These are phyloP conservation scores for Aethionema arabicum DNA, from an alignment of 345 rosid species.

Conservation along the genomic window DNA sequence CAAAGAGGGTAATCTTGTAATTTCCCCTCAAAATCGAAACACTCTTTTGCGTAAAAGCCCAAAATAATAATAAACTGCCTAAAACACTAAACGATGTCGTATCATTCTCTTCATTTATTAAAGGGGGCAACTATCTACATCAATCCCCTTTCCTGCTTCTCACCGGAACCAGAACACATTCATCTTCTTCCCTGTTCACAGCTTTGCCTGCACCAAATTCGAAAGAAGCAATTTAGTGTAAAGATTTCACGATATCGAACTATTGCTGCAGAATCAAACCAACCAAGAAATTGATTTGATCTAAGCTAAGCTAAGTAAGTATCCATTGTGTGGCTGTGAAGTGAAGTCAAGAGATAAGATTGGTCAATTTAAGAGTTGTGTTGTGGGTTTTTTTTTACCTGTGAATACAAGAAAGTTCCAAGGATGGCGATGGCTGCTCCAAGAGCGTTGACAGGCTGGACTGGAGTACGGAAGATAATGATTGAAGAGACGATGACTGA, in stretches of 20 bases:
- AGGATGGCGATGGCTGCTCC: slow-evolving; percentile 96
- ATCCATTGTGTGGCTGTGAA: slow-evolving; percentile 11
- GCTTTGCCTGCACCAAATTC: slow-evolving; percentile 31
- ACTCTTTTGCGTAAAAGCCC: slow-evolving; percentile 13
- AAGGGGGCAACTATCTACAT: slow-evolving; percentile 40
- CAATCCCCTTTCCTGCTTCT: slow-evolving; percentile 26
- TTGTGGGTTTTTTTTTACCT: slow-evolving; percentile 58
- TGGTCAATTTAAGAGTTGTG: slow-evolving; percentile 14
- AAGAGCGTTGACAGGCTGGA: slow-evolving; percentile 86
- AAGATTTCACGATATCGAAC: background rate
- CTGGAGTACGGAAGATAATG: slow-evolving; percentile 95
- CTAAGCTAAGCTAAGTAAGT: no score
- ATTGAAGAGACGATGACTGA: slow-evolving; percentile 96
- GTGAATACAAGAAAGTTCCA: slow-evolving; percentile 97
- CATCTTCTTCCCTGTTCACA: slow-evolving; percentile 17
- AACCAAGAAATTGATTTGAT: background rate
- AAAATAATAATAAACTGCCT: slow-evolving; percentile 23
- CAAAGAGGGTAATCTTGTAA: slow-evolving; percentile 24
- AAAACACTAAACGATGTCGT: slow-evolving; percentile 25
- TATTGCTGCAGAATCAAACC: background rate
- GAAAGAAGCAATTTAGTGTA: background rate
- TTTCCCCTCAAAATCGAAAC: slow-evolving; percentile 23
- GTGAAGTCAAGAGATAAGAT: slow-evolving; percentile 23
- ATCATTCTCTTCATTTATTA: slow-evolving; percentile 27
- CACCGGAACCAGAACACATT: slow-evolving; percentile 21